phyloP scores from a whole-genome alignment of 352 stramenopile genomes.

The Phytophthora crassamura region DNA sequence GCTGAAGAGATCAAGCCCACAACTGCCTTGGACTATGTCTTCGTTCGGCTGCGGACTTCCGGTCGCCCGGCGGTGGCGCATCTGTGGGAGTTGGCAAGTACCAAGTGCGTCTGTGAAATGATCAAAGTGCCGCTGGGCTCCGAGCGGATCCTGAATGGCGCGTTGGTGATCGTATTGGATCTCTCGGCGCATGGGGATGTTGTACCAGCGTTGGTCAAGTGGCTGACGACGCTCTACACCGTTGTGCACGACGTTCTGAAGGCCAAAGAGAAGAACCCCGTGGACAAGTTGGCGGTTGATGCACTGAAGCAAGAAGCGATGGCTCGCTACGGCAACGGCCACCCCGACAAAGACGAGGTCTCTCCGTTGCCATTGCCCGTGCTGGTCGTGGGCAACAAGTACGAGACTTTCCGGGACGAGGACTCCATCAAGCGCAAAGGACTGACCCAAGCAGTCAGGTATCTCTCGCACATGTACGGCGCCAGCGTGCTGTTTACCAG shows the following conservation, averaged over 20 bases:
- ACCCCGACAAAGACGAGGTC: constrained; percentile 82
- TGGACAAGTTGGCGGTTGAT: constrained; percentile 68
- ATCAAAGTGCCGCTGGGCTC: constrained; percentile 83
- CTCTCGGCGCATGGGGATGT: constrained; percentile 82
- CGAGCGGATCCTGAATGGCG: constrained; percentile 75
- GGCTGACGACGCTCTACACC: constrained; percentile 65
- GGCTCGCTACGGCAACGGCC: constrained; percentile 56
- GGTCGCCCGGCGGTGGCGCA: constrained; percentile 71
- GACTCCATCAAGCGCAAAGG: constrained; percentile 88
- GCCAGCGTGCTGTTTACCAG: constrained; percentile 88
- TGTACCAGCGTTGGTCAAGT: constrained; percentile 82
- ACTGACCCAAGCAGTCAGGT: constrained; percentile 84
- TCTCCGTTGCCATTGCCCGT: constrained; percentile 77
- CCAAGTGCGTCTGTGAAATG: constrained; percentile 84
- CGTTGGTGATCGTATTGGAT: constrained; percentile 86
- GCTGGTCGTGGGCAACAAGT: constrained; percentile 91
- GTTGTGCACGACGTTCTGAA: constrained; percentile 66
- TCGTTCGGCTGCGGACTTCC: constrained; percentile 78
- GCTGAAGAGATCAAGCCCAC: constrained; percentile 91
- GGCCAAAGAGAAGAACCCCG: constrained; percentile 68
- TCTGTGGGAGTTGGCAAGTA: constrained; percentile 92
- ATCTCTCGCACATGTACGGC: constrained; percentile 88
- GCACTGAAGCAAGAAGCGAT: constrained; percentile 57
- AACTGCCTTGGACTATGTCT: constrained; percentile 92
- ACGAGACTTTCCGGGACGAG: constrained; percentile 88